Percentiles rank a stretch among this genome's conserved stretches.
Conservation (phyloP, 2,329 filamentous ascomycete species). For the Macrophomina pseudophaseolina region DNA sequence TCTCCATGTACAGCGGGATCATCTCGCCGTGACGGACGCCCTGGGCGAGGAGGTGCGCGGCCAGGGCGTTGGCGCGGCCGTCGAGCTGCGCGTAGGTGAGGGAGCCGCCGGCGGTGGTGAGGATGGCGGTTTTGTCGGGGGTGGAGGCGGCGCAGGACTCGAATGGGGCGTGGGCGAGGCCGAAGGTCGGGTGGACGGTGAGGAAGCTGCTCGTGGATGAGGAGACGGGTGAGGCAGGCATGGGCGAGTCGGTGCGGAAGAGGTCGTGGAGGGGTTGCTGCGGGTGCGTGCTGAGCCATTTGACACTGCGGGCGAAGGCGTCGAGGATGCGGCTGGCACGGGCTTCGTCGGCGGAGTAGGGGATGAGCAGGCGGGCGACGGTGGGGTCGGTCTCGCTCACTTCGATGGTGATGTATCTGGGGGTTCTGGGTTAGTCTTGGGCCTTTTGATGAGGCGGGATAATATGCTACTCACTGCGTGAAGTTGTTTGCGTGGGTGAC, state of each 20-base stretch:
- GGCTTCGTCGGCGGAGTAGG: neutral
- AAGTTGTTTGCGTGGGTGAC: neutral
- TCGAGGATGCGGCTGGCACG: neutral
- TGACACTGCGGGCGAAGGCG: neutral
- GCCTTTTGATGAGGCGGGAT: neutral
- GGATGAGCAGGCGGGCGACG: neutral
- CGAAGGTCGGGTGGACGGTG: neutral
- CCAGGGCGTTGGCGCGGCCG: neutral
- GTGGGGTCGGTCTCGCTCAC: neutral
- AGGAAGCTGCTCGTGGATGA: neutral
- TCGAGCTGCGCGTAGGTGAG: constrained; percentile 5
- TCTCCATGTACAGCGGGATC: constrained; percentile 45
- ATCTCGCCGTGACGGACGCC: neutral
- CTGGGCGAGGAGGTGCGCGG: neutral
- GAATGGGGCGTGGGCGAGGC: neutral
- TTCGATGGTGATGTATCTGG: neutral
- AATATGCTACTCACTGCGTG: neutral
- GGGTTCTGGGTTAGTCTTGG: neutral
- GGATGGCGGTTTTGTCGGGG: neutral
- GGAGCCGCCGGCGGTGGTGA: neutral
- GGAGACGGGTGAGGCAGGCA: neutral
- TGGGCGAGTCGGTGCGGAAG: neutral
- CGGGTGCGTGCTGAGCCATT: neutral
- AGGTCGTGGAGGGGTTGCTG: neutral
- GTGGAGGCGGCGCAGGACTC: neutral